A percentile compares a stretch with the other conserved stretches of the same genome.
Evolutionary conservation across 1,284 basidiomycete species (phyloP).

Genomic region (Inonotus obliquus): DNA sequence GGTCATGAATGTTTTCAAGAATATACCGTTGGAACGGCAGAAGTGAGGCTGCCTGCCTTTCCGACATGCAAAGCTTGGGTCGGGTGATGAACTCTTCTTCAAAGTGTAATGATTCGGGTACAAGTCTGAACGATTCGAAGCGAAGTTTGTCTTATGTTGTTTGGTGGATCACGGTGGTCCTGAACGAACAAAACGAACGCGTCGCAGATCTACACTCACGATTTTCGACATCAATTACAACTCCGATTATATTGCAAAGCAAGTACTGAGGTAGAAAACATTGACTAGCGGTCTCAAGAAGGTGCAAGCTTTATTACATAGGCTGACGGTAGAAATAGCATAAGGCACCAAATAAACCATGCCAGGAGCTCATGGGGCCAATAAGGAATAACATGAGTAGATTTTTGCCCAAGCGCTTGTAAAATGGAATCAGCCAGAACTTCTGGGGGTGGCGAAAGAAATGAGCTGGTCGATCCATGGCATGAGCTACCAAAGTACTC

Average conservation of each 20-base stretch:
- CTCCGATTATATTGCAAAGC: background rate
- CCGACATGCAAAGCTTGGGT: background rate
- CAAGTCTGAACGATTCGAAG: no score
- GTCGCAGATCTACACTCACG: background rate
- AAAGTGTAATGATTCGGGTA: no score
- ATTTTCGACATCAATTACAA: background rate
- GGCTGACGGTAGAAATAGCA: slow-evolving; percentile 1
- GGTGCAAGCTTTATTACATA: background rate
- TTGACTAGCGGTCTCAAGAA: background rate
- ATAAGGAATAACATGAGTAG: slow-evolving; percentile 5
- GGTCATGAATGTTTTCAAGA: slow-evolving; percentile 66
- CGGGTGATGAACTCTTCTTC: no score
- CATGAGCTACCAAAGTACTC: slow-evolving; percentile 8
- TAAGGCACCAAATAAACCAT: slow-evolving; percentile 8
- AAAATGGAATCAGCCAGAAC: slow-evolving; percentile 7
- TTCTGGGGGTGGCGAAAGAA: background rate
- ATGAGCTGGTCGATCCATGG: background rate
- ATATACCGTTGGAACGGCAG: slow-evolving; percentile 64
- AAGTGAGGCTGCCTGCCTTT: slow-evolving; percentile 26
- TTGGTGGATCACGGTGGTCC: no score
- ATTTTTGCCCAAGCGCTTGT: background rate
- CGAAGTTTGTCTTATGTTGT: no score
- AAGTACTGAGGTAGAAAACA: background rate
- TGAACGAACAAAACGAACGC: background rate
- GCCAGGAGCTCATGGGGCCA: slow-evolving; percentile 13